phyloP scores from a whole-genome alignment of 306 rosid genomes.

The Fragaria vesca region DNA sequence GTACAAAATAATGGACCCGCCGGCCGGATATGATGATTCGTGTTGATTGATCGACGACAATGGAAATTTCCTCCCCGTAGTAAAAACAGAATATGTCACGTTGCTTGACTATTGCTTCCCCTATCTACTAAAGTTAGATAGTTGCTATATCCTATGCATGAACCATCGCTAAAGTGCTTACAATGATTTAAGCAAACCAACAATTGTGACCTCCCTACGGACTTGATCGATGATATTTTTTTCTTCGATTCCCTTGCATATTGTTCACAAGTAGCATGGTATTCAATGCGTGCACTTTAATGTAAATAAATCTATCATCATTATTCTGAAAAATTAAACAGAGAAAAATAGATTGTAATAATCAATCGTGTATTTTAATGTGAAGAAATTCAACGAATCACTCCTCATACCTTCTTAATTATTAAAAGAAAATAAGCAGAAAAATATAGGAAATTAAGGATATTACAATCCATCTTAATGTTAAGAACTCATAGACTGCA shows the following conservation, averaged over 20 bases:
- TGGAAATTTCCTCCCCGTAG: neutral
- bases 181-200: neutral
- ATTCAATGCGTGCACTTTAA: neutral
- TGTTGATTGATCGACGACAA: neutral
- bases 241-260: neutral
- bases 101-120: neutral
- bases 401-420: too few species aligned
- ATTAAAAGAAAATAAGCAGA: too few species aligned
- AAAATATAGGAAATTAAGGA: too few species aligned
- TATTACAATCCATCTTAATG: too few species aligned
- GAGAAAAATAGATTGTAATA: too few species aligned
- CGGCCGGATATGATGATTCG: neutral
- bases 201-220: neutral
- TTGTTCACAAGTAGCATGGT: neutral
- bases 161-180: neutral
- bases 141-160: neutral
- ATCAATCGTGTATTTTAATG: too few species aligned
- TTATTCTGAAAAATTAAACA: neutral
- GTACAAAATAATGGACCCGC: neutral
- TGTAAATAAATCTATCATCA: neutral
- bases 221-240: neutral
- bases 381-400: too few species aligned
- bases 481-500: too few species aligned
- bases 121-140: neutral
- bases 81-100: neutral